phyloP scores from a whole-genome alignment of 2,329 filamentous ascomycete genomes.

The Microdochium paspali region DNA sequence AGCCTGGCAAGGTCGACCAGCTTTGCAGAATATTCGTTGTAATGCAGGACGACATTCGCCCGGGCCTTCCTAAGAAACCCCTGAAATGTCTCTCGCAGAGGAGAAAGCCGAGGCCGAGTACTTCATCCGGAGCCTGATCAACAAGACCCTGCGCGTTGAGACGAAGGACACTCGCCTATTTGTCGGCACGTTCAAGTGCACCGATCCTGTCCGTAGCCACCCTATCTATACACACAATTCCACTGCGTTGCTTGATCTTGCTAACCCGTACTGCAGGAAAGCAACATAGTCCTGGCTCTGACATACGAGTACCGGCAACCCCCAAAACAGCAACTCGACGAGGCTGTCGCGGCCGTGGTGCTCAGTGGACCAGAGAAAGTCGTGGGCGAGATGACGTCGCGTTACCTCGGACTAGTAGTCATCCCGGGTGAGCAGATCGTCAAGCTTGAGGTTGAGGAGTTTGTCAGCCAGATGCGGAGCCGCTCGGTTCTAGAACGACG shows the following conservation, averaged over 20 bases:
- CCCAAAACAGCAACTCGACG: constrained; percentile 34
- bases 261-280: constrained; percentile 46
- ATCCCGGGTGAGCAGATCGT: constrained; percentile 78
- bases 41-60: too few species aligned
- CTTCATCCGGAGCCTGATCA: constrained; percentile 59
- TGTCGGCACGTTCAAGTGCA: constrained; percentile 86
- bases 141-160: constrained; percentile 69
- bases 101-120: constrained; percentile 41
- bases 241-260: constrained; percentile 2
- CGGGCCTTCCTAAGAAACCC: background rate
- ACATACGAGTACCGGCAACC: constrained; percentile 87
- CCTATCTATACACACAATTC: background rate
- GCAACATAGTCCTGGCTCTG: constrained; percentile 76
- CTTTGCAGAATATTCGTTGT: too few species aligned
- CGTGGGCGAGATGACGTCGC: constrained; percentile 66
- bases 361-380: constrained; percentile 30
- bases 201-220: constrained; percentile 61
- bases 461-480: constrained; percentile 40
- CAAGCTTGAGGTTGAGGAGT: constrained; percentile 83
- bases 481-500: constrained; percentile 14
- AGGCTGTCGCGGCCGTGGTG: constrained; percentile 21
- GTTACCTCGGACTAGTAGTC: constrained; percentile 83
- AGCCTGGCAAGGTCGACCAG: too few species aligned
- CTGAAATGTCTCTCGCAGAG: constrained; percentile 10
- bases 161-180: constrained; percentile 83